Percentiles rank a stretch among this genome's conserved stretches.
Evolutionary conservation across 1,284 basidiomycete species (phyloP).

Genomic region (Leccinum pachyderme): DNA sequence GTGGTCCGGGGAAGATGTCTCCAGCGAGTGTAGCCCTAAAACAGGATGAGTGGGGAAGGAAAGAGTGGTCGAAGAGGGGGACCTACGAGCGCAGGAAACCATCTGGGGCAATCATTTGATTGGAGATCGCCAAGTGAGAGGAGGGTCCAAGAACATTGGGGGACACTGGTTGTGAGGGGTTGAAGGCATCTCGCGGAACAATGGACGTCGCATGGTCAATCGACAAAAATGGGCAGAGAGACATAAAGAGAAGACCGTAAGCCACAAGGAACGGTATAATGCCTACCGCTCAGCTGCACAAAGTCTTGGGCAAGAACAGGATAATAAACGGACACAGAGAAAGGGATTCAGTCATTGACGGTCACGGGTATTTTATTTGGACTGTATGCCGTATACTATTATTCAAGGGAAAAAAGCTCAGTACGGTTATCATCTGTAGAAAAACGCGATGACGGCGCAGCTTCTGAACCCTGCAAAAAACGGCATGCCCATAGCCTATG

Average conservation of each 20-base stretch:
- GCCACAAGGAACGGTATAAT: too few species aligned
- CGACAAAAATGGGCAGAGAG: neutral
- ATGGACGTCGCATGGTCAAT: neutral
- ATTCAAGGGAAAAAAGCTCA: too few species aligned
- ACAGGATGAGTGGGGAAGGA: neutral
- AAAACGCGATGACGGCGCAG: too few species aligned
- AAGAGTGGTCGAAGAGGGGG: neutral
- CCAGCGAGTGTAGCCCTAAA: neutral
- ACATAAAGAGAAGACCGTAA: neutral
- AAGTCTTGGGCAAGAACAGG: neutral
- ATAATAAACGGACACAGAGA: neutral
- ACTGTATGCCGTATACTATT: too few species aligned
- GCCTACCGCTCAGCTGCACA: neutral
- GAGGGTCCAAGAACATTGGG: neutral
- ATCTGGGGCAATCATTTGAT: neutral
- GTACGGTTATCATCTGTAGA: too few species aligned
- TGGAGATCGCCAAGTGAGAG: neutral
- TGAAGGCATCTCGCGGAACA: neutral
- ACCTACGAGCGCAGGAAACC: neutral
- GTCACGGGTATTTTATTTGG: neutral
- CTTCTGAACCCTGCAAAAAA: too few species aligned
- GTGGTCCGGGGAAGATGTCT: neutral
- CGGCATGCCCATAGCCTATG: too few species aligned
- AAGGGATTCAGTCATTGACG: neutral
- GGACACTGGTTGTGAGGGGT: neutral